Base-by-base conservation (phyloP, 2,329 filamentous ascomycete species). In the Hortaea werneckii region DNA sequence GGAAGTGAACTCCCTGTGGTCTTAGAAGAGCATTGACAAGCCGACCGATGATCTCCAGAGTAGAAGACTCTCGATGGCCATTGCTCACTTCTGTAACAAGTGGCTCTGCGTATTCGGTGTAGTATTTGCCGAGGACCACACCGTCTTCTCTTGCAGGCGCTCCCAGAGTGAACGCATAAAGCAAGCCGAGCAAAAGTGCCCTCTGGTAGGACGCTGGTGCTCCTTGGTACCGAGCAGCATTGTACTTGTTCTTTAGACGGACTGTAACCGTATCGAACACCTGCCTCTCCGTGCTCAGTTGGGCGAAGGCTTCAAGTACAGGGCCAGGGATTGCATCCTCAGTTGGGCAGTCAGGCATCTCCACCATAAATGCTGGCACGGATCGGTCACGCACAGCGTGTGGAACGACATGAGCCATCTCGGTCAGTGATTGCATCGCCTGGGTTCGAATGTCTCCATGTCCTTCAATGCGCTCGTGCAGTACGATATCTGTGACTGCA, bases 281-380 rank as follows among this genome's bases (percentile, higher is more conserved):
- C 34, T 79, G 73, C 49, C 74, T 72, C 56, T 83, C 80, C 8
- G 71, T 69, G 45, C 77, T 79, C 13, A 85, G 73, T 54, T 81
- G 78, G 2, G 80, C 79, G 48, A 85, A 74, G 0, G 72, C 78
- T 55, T 83, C 80, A 26, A 85, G 64, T 0, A 78, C 76, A 5
- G 72, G 65, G n/a, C 74, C 56, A 54, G 81, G 81, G 5, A 56
- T 57, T 7, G 68, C 62, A 3, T 65, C 65, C 12, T 72, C 69
- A n/a, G 66, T 63, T 1, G 60, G 56, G 2, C 48, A 47, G 42
- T 66, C 79, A 1, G 80, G 81, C 3, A 85, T 63, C 35, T 76
- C 74, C 3, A 79, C 78, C 62, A 83, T 73, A 57, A 84, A 82
- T 5, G 77, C 76, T 27, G 80, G 80, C 54, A 84, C 78, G 0